phyloP scores from a whole-genome alignment of 2,329 filamentous ascomycete species.

The Neonectria ditissima region DNA sequence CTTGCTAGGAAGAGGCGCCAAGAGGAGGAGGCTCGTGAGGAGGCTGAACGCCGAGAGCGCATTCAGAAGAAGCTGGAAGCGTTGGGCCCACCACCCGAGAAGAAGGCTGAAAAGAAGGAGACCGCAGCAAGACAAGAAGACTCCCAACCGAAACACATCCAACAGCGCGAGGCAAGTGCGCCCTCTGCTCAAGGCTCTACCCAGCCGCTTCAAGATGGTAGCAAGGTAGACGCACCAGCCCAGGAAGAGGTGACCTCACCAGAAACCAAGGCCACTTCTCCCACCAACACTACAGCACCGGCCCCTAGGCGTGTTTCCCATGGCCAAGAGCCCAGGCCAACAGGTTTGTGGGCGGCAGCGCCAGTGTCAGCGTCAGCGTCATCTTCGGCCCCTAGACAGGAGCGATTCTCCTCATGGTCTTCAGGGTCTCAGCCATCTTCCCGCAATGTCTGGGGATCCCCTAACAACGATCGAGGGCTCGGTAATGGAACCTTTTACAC shows the following conservation, averaged over 20 bases:
- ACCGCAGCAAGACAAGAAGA: constrained; percentile 56
- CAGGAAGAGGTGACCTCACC: constrained; percentile 27
- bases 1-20: constrained; percentile 74
- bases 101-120: constrained; percentile 68
- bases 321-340: constrained; percentile 48
- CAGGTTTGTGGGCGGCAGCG: constrained; percentile 54
- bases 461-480: constrained; percentile 76
- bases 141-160: constrained; percentile 49
- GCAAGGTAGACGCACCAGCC: constrained; percentile 14
- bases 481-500: constrained; percentile 83
- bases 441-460: constrained; percentile 80
- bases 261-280: constrained; percentile 32
- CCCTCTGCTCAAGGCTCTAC: constrained; percentile 23
- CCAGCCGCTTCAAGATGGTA: constrained; percentile 37
- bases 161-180: constrained; percentile 47
- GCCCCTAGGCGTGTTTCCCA: constrained; percentile 48
- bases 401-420: constrained; percentile 65
- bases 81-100: constrained; percentile 73
- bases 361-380: constrained; percentile 46
- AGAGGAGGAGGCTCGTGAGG: constrained; percentile 77
- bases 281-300: constrained; percentile 31
- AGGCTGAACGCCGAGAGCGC: constrained; percentile 77
- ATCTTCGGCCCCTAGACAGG: constrained; percentile 53
- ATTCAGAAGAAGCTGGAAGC: constrained; percentile 79
- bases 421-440: constrained; percentile 56